A percentile compares a stretch with the other conserved stretches of the same genome.
These are phyloP conservation scores for Hippophae gyantsensis DNA, from an alignment of 306 rosid species.

Conservation along the genomic window DNA sequence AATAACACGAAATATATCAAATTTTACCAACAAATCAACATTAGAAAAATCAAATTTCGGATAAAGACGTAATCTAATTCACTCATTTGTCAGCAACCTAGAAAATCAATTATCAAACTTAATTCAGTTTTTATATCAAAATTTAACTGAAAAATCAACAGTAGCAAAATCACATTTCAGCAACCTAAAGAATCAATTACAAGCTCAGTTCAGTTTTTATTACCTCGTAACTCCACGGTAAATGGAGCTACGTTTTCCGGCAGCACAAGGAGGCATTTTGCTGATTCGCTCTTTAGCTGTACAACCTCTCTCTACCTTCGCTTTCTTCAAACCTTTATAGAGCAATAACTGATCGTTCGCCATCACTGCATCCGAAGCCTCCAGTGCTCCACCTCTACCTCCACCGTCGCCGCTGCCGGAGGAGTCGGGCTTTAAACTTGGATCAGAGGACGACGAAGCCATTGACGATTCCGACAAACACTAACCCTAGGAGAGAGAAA, in stretches of 20 bases:
- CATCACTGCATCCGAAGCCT: conserved; percentile 39
- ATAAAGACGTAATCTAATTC: too few relatives aligned
- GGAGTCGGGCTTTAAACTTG: conserved; percentile 46
- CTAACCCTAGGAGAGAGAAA: conserved; percentile 32
- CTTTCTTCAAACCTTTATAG: conserved; percentile 82
- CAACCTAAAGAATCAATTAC: neutral
- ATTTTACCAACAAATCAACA: too few relatives aligned
- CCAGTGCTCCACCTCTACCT: conserved; percentile 17
- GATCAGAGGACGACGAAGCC: conserved; percentile 94
- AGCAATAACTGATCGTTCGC: conserved; percentile 56
- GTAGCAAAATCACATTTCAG: neutral
- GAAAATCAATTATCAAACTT: too few relatives aligned
- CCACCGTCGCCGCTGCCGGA: conserved; percentile 23
- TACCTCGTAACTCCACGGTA: conserved; percentile 99
- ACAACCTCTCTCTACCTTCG: conserved; percentile 90
- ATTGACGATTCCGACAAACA: conserved; percentile 17
- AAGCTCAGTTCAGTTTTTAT: neutral
- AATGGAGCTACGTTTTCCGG: conserved; percentile 94
- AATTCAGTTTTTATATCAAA: too few relatives aligned
- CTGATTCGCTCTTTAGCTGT: conserved; percentile 98
- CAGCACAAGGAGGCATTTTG: conserved; percentile 97
- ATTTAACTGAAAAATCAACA: neutral
- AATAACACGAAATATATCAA: too few relatives aligned
- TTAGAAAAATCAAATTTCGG: too few relatives aligned
- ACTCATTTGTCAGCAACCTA: too few relatives aligned